Conservation (phyloP, 306 rosid genomes). For the Gynostemma pentaphyllum region DNA sequence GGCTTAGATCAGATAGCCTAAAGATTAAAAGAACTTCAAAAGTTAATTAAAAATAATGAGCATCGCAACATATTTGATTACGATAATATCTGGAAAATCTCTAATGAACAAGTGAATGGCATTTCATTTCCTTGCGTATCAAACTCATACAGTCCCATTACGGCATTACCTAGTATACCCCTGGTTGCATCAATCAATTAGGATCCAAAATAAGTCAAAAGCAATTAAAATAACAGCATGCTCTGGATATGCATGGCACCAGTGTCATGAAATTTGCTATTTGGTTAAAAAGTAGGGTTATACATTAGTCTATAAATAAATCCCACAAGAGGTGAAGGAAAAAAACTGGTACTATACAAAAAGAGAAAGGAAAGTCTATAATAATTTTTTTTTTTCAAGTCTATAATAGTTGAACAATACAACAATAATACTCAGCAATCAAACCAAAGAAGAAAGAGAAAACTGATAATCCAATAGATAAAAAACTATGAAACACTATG, state of each 20-base stretch:
- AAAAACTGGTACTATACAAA: neutral
- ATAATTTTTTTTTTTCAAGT: too few relatives aligned
- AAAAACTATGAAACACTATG: neutral
- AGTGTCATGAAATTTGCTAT: neutral
- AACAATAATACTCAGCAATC: neutral
- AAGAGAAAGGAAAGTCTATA: neutral
- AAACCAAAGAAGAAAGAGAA: neutral
- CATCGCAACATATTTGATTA: neutral
- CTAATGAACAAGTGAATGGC: neutral
- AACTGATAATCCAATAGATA: neutral
- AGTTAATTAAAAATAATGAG: too few relatives aligned
- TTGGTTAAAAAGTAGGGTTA: neutral
- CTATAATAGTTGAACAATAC: too few relatives aligned
- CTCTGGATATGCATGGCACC: conserved; percentile 1
- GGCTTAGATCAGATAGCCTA: neutral
- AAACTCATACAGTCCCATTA: neutral
- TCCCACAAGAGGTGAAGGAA: neutral
- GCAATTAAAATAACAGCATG: neutral
- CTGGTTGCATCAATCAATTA: neutral
- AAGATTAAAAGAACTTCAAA: neutral
- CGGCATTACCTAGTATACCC: neutral
- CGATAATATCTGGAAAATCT: neutral
- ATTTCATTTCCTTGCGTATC: neutral
- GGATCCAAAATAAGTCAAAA: neutral
- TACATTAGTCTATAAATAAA: neutral